Evolutionary conservation across 306 rosid species (phyloP).

Genomic region (Hylodesmum podocarpum): DNA sequence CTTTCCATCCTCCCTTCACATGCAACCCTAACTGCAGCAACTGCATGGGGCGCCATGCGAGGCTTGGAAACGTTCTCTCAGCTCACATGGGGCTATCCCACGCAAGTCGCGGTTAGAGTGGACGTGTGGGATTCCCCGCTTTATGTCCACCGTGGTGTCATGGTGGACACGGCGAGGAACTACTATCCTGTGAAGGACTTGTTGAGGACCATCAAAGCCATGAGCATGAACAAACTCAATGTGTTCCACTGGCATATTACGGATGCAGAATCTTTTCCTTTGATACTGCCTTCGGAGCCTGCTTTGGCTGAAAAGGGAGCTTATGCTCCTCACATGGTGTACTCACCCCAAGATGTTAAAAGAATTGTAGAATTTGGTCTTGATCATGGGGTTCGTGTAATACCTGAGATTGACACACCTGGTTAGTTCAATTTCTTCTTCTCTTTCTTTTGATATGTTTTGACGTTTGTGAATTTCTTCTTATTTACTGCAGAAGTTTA

Average conservation of each 20-base stretch:
- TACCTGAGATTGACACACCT: slow-evolving; percentile 89
- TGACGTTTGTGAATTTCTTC: neutral
- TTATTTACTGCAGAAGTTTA: neutral
- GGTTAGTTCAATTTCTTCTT: slow-evolving; percentile 44
- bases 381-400: slow-evolving; percentile 75
- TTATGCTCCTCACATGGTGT: slow-evolving; percentile 65
- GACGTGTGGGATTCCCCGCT: slow-evolving; percentile 57
- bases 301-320: slow-evolving; percentile 68
- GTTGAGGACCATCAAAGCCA: slow-evolving; percentile 61
- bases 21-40: slow-evolving; percentile 45
- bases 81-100: slow-evolving; percentile 65
- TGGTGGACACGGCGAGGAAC: slow-evolving; percentile 84
- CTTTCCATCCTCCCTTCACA: slow-evolving; percentile 43
- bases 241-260: slow-evolving; percentile 92
- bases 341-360: slow-evolving; percentile 57
- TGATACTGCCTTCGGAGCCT: slow-evolving; percentile 75
- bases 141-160: slow-evolving; percentile 55
- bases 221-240: slow-evolving; percentile 81
- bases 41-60: slow-evolving; percentile 79
- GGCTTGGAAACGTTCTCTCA: slow-evolving; percentile 88
- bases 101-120: slow-evolving; percentile 47
- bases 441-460: neutral
- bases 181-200: slow-evolving; percentile 58
- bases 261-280: slow-evolving; percentile 83
- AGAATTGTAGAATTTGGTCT: slow-evolving; percentile 63